Conservation (phyloP, 805 yeast species). For the Metschnikowia santaceciliae region DNA sequence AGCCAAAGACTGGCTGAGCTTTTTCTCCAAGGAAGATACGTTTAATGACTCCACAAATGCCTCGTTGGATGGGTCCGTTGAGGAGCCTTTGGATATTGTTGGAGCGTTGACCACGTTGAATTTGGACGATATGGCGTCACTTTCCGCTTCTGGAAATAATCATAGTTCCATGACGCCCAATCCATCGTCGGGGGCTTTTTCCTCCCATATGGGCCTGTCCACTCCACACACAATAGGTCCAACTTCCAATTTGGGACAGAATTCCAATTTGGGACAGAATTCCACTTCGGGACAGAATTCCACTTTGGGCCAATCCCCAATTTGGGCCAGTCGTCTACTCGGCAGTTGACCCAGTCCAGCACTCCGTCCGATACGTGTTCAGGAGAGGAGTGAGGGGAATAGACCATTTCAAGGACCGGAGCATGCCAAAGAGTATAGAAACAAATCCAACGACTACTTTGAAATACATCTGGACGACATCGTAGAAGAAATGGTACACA, state of each 20-base stretch:
- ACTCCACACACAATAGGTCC: slow-evolving; percentile 12
- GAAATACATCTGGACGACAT: no score
- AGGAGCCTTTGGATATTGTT: slow-evolving; percentile 39
- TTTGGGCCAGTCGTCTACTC: slow-evolving; percentile 10
- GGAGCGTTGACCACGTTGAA: slow-evolving; percentile 46
- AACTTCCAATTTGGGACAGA: no score
- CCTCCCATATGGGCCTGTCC: not conserved
- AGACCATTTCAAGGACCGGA: no score
- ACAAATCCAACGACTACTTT: no score
- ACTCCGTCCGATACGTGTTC: no score
- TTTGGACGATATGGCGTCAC: slow-evolving; percentile 32
- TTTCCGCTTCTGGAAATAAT: slow-evolving; percentile 1
- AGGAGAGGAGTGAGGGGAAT: no score
- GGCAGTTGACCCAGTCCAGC: not conserved
- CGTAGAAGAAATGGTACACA: no score
- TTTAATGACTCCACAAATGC: slow-evolving; percentile 8
- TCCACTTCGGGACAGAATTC: no score
- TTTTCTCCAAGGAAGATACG: slow-evolving; percentile 23
- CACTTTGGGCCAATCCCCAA: not conserved
- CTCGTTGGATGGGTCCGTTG: slow-evolving; percentile 10
- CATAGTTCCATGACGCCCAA: slow-evolving; percentile 29
- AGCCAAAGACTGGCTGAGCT: slow-evolving; percentile 12
- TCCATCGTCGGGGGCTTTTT: slow-evolving; percentile 20
- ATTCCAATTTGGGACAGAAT: no score
- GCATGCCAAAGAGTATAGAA: no score